Base-by-base conservation (phyloP, 2,329 filamentous ascomycete species). In the Myriosclerotinia duriaeana region DNA sequence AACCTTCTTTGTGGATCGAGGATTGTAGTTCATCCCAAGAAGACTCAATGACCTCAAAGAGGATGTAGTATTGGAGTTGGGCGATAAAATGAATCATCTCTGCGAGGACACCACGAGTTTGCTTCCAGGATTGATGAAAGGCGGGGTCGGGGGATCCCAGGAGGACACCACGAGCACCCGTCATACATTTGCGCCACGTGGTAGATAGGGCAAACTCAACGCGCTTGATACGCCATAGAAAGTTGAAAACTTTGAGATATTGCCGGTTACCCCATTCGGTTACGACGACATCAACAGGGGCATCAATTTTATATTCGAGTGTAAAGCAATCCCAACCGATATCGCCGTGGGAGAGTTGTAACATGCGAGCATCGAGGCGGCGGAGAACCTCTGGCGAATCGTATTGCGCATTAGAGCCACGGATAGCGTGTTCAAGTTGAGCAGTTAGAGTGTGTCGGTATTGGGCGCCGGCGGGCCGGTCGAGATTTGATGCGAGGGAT, bases 291-390 rank as follows among this genome's bases (percentile, higher is more conserved):
- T 99, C 95, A 34, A 97, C 91, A 0, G 95, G 95, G 2, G 94
- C 91, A 76, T 97, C 93, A 72, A 99, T 95, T 77, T 98, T 97
- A 80, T 99, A 99, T 77, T 99, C 96, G 11, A 99, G 86, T 0
- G 95, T 99, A 79, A 99, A 99, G 76, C 96, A 97, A 76, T 99
- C 95, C 95, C 95, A 99, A 60, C 95, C 95, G 64, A 97, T 98
- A 74, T 99, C 95, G 62, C 95, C 95, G 73, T 97, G 93, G 11
- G 91, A 96, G 7, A 98, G 85, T 79, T 98, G 94, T 52, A 99
- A 84, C 94, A 99, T 98, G 69, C 96, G 91, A n/a, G 95, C 94
- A 78, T 99, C 95, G 4, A 99, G 85, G 14, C 95, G 87, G 6
- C 92, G 88, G 38, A 99, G 85, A 6, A 99, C 93, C 75, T 99